phyloP scores from a whole-genome alignment of 2,329 filamentous ascomycete genomes.

The Sclerotinia sclerotiorum region DNA sequence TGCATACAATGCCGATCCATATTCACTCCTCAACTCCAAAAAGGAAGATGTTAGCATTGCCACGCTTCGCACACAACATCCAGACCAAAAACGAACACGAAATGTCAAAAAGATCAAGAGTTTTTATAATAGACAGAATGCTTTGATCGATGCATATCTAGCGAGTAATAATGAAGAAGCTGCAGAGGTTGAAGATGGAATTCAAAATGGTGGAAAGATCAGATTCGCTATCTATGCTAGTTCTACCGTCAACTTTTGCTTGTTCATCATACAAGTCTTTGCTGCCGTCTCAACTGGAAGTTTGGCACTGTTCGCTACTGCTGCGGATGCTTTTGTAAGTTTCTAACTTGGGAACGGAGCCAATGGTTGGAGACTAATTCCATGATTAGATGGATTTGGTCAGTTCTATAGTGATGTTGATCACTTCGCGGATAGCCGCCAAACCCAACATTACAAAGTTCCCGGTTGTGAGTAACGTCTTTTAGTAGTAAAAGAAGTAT shows the following conservation, averaged over 20 bases:
- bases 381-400: constrained; percentile 59
- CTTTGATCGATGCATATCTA: constrained; percentile 53
- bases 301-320: constrained; percentile 95
- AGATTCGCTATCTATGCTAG: constrained; percentile 57
- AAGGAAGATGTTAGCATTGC: constrained; percentile 42
- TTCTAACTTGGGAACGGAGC: background rate
- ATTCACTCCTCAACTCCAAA: constrained; percentile 39
- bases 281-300: constrained; percentile 83
- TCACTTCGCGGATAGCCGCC: constrained; percentile 84
- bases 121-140: constrained; percentile 51
- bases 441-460: constrained; percentile 46
- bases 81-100: constrained; percentile 42
- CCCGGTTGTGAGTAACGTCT: constrained; percentile 13
- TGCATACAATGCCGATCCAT: constrained; percentile 38
- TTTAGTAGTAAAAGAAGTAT: background rate
- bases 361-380: background rate
- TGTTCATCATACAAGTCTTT: constrained; percentile 83
- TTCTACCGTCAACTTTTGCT: constrained; percentile 76
- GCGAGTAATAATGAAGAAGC: constrained; percentile 56
- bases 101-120: constrained; percentile 46
- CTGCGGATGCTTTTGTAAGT: constrained; percentile 75
- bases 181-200: constrained; percentile 51
- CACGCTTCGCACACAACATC: constrained; percentile 51
- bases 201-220: constrained; percentile 23
- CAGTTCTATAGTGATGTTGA: constrained; percentile 81